Base-by-base conservation (phyloP, 345 rosid genomes). In the Stellera chamaejasme region DNA sequence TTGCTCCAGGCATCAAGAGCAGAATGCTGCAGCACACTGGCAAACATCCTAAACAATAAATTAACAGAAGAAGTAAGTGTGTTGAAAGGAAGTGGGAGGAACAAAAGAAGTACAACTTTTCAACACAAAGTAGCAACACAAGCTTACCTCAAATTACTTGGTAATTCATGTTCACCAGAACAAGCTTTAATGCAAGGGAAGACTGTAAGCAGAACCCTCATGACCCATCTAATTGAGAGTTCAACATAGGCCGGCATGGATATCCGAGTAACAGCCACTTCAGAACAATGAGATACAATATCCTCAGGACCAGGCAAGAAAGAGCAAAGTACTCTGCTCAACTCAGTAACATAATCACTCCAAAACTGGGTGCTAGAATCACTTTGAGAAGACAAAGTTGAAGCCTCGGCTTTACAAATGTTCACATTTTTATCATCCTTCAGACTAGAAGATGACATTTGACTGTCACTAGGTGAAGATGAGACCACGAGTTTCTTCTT, bases 111-210 rank as follows among this genome's bases (percentile, higher is more conserved):
- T 45, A 44, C 48, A 13, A 10, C 55, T 32, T 32, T 26, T 16
- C 45, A 47, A 25, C 47, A 69, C 15, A 58, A 54, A 53, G 39
- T 32, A 32, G 26, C 55, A 14, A 27, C 55, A 43, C 15, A 50
- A 3, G 61, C 13, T 51, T 60, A 84, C 92, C 85, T 79, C 54
- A 80, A 48, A 72, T 75, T 79, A 56, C 55, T 69, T 53, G 79
- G 92, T 72, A 82, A 58, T 62, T 74, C 76, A 72, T 76, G 77
- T 46, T 77, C 73, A 70, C 72, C 72, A 27, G 84, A 70, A 68
- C 82, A 84, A 58, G 82, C 88, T 79, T 63, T 84, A 50, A 82
- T 66, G 75, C 82, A 82, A 0, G 82, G 92, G 72, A 84, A 81
- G 62, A 84, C 74, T 27, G 68, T 72, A 42, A 54, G 66, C 52